A percentile compares a stretch with the other conserved stretches of the same genome.
Evolutionary conservation across 768 basidiomycete genomes (phyloP).

Genomic region (Tylopilus plumbeoviolaceoides): DNA sequence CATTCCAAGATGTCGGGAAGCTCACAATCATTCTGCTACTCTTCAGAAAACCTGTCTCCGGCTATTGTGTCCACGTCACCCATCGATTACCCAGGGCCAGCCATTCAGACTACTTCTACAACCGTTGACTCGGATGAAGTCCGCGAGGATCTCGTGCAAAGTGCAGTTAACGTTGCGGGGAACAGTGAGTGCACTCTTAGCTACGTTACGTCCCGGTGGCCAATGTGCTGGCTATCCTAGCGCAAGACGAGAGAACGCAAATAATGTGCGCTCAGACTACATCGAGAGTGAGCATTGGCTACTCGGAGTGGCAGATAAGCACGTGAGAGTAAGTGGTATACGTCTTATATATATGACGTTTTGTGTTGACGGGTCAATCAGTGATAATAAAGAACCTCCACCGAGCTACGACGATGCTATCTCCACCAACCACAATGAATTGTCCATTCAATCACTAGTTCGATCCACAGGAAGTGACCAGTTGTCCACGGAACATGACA

Average conservation of each 20-base stretch:
- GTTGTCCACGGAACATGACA: neutral
- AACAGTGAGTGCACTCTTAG: constrained; percentile 1
- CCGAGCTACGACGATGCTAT: constrained; percentile 13
- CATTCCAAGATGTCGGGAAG: neutral
- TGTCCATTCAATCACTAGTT: neutral
- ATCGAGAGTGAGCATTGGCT: neutral
- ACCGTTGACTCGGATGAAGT: too few species aligned
- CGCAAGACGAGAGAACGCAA: neutral
- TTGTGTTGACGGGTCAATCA: neutral
- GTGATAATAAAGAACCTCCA: constrained; percentile 7
- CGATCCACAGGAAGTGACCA: neutral
- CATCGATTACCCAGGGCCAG: neutral
- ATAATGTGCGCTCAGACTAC: neutral
- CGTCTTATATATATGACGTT: neutral
- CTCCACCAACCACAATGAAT: neutral
- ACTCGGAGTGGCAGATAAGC: neutral
- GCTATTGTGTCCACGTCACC: neutral
- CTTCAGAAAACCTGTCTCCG: neutral
- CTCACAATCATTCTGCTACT: neutral
- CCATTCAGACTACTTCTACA: neutral
- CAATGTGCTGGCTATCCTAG: neutral
- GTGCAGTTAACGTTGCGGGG: neutral
- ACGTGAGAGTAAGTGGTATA: constrained; percentile 1
- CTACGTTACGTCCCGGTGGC: neutral
- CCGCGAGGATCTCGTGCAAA: neutral